A percentile compares a stretch with the other conserved stretches of the same genome.
Evolutionary conservation across 129 eudicot species (phyloP).

Genomic region (Logfia minima): DNA sequence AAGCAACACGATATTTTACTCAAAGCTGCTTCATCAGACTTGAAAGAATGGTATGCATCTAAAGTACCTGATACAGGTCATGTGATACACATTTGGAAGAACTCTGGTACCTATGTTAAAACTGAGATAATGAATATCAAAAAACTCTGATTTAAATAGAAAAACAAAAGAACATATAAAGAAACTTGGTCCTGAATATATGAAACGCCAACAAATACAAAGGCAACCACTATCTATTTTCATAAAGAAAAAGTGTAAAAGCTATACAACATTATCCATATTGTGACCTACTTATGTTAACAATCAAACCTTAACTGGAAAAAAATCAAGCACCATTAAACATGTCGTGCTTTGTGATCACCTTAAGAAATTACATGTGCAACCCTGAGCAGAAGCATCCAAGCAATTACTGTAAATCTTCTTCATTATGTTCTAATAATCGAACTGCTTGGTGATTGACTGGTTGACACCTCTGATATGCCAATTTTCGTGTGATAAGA

Average conservation of each 20-base stretch:
- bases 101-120: conserved; percentile 50
- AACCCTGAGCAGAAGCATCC: conserved; percentile 37
- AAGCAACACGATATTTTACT: background rate
- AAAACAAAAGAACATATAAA: conserved; percentile 8
- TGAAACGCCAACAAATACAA: conserved; percentile 18
- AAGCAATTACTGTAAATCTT: conserved; percentile 33
- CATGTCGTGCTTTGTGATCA: conserved; percentile 45
- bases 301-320: conserved; percentile 33
- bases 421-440: conserved; percentile 12
- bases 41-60: conserved; percentile 8
- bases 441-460: conserved; percentile 20
- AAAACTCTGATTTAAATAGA: conserved; percentile 36
- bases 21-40: conserved; percentile 19
- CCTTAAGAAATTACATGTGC: conserved; percentile 46
- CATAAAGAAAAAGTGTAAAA: conserved; percentile 19
- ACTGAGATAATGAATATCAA: conserved; percentile 44
- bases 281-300: conserved; percentile 20
- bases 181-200: conserved; percentile 30
- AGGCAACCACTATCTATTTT: conserved; percentile 29
- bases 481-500: conserved; percentile 23
- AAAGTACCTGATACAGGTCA: conserved; percentile 31
- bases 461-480: background rate
- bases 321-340: conserved; percentile 39
- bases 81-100: conserved; percentile 29
- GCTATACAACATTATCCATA: conserved; percentile 37